Conservation (phyloP, 768 basidiomycete genomes). For the Lactifluus subvellereus region DNA sequence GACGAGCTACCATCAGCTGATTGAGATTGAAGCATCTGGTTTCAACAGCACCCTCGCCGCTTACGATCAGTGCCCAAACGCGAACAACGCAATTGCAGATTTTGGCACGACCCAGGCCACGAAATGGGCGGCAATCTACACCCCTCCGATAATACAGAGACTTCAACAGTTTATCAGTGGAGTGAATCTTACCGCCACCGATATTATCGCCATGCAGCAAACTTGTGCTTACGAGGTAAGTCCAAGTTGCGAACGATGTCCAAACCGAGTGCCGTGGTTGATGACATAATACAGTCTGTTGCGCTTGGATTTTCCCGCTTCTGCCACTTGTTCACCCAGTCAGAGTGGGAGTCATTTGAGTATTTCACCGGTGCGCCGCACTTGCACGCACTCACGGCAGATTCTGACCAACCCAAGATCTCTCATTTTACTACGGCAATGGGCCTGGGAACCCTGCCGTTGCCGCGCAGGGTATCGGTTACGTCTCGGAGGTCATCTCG, state of each 20-base stretch:
- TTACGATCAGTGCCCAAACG: conserved; percentile 33
- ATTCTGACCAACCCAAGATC: conserved; percentile 16
- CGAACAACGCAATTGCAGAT: conserved; percentile 26
- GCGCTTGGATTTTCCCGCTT: conserved; percentile 46
- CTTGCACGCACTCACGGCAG: neutral
- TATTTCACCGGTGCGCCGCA: conserved; percentile 33
- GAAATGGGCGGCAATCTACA: conserved; percentile 39
- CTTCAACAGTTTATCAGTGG: conserved; percentile 33
- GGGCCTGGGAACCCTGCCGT: conserved; percentile 42
- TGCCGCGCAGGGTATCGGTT: conserved; percentile 37
- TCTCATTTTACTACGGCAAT: conserved; percentile 34
- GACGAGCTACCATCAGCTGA: conserved; percentile 41
- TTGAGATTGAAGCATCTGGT: conserved; percentile 40
- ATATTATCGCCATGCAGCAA: conserved; percentile 35
- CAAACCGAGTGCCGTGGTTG: neutral
- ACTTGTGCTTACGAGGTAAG: conserved; percentile 38
- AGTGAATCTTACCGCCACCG: conserved; percentile 29
- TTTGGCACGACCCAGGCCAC: conserved; percentile 26
- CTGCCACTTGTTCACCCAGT: conserved; percentile 46
- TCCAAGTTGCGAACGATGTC: neutral
- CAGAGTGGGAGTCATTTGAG: conserved; percentile 48
- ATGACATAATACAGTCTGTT: conserved; percentile 35
- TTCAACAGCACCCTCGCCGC: conserved; percentile 47
- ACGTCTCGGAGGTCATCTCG: conserved; percentile 41
- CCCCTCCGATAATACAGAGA: conserved; percentile 34